Evolutionary conservation across 1,284 basidiomycete genomes (phyloP).

Genomic region (Ceratobasidium sp.): DNA sequence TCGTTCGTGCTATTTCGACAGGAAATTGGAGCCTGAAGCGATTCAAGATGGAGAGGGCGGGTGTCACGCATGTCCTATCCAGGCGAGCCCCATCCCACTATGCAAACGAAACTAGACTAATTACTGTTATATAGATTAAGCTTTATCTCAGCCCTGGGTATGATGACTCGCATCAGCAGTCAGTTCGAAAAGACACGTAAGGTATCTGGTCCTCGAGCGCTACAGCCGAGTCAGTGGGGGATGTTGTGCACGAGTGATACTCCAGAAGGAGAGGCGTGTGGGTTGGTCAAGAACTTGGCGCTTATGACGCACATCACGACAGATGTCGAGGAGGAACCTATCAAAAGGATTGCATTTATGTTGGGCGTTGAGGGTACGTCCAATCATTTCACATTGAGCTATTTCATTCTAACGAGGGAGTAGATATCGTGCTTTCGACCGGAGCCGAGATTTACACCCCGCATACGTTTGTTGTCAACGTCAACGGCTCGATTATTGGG

Average conservation of each 20-base stretch:
- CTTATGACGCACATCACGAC: slow-evolving; percentile 99
- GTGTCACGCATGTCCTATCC: slow-evolving; percentile 96
- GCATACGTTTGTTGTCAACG: slow-evolving; percentile 94
- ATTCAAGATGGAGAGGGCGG: slow-evolving; percentile 99
- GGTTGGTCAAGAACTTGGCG: slow-evolving; percentile 98
- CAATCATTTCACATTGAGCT: background rate
- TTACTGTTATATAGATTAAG: slow-evolving; percentile 73
- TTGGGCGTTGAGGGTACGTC: slow-evolving; percentile 95
- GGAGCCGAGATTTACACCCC: slow-evolving; percentile 96
- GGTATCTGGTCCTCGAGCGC: slow-evolving; percentile 96
- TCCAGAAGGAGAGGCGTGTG: slow-evolving; percentile 99
- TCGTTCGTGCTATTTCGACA: slow-evolving; percentile 97
- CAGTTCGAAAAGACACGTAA: slow-evolving; percentile 99
- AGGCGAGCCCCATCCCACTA: background rate
- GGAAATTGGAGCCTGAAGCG: slow-evolving; percentile 99
- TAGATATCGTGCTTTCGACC: slow-evolving; percentile 93
- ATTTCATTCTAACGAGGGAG: background rate
- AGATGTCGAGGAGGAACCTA: slow-evolving; percentile 96
- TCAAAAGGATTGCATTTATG: slow-evolving; percentile 91
- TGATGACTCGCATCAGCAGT: slow-evolving; percentile 99
- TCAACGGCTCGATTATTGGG: slow-evolving; percentile 97
- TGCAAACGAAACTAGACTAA: background rate
- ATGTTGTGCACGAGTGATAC: slow-evolving; percentile 99
- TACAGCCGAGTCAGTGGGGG: slow-evolving; percentile 99
- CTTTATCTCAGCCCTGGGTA: slow-evolving; percentile 98